Base-by-base conservation (phyloP, 2,329 filamentous ascomycete species). In the Exophiala dermatitidis region DNA sequence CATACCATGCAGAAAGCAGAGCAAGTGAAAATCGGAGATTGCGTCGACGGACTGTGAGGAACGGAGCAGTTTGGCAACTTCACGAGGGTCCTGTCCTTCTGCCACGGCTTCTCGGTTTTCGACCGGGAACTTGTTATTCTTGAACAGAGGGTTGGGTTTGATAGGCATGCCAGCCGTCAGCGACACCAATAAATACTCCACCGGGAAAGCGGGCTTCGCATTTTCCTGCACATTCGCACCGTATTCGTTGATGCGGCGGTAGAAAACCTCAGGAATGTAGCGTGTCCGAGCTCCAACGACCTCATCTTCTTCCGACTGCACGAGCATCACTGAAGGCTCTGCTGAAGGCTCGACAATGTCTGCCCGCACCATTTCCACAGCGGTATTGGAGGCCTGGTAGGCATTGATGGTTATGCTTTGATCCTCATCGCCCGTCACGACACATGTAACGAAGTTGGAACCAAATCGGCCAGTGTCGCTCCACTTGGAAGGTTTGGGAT, bases 241-340 rank as follows among this genome's bases (percentile, higher is more conserved):
- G 67, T 98, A 95, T 69, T 98, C 91, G 70, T 98, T 98, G 70
- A 95, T 89, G 62, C 82, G 84, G 57, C 91, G 83, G 73, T 94
- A 98, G 72, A 97, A 98, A 3, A 98, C 91, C 66, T 98, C 93
- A 0, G 93, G 93, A 26, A 98, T 95, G 67, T 98, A 98, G 63
- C 90, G 81, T 28, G 85, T 84, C 52, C 82, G 83, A 67, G 79
- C 85, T 46, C 71, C 75, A 51, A 74, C 82, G 62, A 75, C 82
- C 60, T 90, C 85, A 48, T 90, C 86, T 63, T 96, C 90, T 67
- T 97, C 91, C 28, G 87, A 86, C 57, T 90, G 89, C 3, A 98
- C 93, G 43, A 98, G 81, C 91, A 98, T 96, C 48, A 91, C 84
- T 4, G 81, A 84, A 1, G 93, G 93, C 60, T 97, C 91, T 31